These are phyloP conservation scores for Saraca asoca DNA, from an alignment of 331 rosid genomes.

Conservation along the genomic window DNA sequence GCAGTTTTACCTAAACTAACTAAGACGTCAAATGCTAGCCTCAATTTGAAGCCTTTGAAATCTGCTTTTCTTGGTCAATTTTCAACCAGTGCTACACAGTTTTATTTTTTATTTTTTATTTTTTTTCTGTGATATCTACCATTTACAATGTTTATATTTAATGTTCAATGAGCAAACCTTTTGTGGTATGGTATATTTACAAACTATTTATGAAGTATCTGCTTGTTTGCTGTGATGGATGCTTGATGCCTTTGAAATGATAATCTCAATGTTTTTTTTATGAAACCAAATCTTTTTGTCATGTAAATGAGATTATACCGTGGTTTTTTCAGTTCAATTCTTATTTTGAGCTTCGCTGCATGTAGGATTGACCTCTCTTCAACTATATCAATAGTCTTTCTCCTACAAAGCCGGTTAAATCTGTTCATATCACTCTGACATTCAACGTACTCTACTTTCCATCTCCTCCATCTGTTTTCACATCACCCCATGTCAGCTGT, in stretches of 20 bases:
- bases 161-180: not conserved
- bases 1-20: not conserved
- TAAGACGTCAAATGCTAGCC: not conserved
- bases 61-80: not conserved
- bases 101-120: no score
- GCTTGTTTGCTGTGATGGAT: conserved; percentile 1
- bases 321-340: conserved; percentile 17
- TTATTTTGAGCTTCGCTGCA: conserved; percentile 11
- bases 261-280: no score
- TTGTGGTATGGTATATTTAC: conserved; percentile 4
- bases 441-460: conserved; percentile 69
- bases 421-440: conserved; percentile 62
- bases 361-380: conserved; percentile 92
- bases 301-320: not conserved
- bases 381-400: conserved; percentile 75
- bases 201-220: not conserved
- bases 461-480: conserved; percentile 78
- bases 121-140: no score
- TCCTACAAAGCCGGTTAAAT: conserved; percentile 80
- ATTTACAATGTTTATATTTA: no score
- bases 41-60: not conserved
- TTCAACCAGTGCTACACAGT: no score
- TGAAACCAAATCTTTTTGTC: no score
- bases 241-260: no score
- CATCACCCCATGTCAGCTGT: conserved; percentile 76